Evolutionary conservation across 768 basidiomycete species (phyloP).

Genomic region (Kwoniella mangroviensis): DNA sequence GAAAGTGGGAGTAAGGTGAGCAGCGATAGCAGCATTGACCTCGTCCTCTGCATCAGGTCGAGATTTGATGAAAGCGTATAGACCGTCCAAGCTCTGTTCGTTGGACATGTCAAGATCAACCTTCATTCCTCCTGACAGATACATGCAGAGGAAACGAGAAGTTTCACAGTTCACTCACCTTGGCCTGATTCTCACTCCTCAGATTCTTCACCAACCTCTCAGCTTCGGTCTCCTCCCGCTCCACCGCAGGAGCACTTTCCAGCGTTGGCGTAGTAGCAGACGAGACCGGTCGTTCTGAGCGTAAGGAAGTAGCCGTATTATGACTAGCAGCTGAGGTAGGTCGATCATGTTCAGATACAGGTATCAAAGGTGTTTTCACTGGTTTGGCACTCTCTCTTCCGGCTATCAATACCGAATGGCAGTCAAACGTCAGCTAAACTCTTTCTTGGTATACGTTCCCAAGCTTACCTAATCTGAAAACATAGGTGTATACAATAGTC

Average conservation of each 20-base stretch:
- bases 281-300: constrained; percentile 8
- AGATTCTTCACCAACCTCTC: constrained; percentile 80
- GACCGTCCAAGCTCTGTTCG: constrained; percentile 79
- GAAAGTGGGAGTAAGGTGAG: constrained; percentile 34
- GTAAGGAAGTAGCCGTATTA: constrained; percentile 5
- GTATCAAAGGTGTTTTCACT: constrained; percentile 14
- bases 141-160: background rate
- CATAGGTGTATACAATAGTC: constrained; percentile 45
- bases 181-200: constrained; percentile 72
- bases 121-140: background rate
- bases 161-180: constrained; percentile 27
- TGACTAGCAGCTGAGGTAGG: constrained; percentile 13
- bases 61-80: constrained; percentile 90
- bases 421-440: background rate
- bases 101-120: background rate
- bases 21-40: constrained; percentile 41
- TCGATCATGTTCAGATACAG: constrained; percentile 15
- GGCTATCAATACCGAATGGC: constrained; percentile 7
- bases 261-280: background rate
- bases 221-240: constrained; percentile 66
- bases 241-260: constrained; percentile 7
- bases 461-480: constrained; percentile 42
- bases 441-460: background rate
- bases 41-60: constrained; percentile 64
- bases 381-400: constrained; percentile 23